Percentiles rank a stretch among this genome's conserved stretches.
Conservation (phyloP, 371 early-diverging fungal genomes). For the Zancudomyces culisetae region DNA sequence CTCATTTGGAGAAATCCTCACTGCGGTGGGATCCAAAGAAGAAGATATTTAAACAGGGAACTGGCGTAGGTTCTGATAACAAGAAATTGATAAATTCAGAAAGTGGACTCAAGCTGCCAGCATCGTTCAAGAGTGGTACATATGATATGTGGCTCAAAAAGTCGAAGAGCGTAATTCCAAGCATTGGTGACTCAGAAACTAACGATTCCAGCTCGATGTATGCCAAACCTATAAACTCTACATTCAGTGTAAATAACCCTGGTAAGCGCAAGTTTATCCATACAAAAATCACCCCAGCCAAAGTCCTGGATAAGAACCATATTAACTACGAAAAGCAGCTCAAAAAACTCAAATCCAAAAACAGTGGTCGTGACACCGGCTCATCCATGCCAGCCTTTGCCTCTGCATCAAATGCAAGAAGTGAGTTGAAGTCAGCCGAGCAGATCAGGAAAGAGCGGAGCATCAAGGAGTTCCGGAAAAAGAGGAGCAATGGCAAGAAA, state of each 20-base stretch:
- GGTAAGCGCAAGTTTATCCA: constrained; percentile 34
- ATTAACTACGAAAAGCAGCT: constrained; percentile 43
- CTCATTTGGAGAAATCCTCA: constrained; percentile 15
- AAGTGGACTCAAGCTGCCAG: constrained; percentile 73
- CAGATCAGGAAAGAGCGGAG: constrained; percentile 64
- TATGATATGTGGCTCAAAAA: constrained; percentile 71
- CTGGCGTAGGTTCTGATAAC: constrained; percentile 83
- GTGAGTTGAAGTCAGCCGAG: constrained; percentile 63
- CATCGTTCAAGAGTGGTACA: constrained; percentile 67
- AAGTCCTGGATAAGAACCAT: constrained; percentile 37
- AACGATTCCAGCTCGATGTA: constrained; percentile 11
- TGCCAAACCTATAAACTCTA: constrained; percentile 6
- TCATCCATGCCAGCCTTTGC: background rate
- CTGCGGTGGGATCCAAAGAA: constrained; percentile 88
- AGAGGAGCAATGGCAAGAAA: constrained; percentile 3
- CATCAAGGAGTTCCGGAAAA: constrained; percentile 51
- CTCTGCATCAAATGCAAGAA: constrained; percentile 24
- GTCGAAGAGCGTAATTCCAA: constrained; percentile 54
- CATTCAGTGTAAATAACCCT: too few species aligned
- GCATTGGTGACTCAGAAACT: constrained; percentile 72
- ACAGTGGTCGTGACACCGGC: constrained; percentile 13
- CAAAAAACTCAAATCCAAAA: constrained; percentile 28
- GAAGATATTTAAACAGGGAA: constrained; percentile 67
- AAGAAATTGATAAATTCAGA: constrained; percentile 87
- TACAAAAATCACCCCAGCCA: constrained; percentile 34